Evolutionary conservation across 2,329 filamentous ascomycete species (phyloP).

Genomic region (Scedosporium aurantiacum): DNA sequence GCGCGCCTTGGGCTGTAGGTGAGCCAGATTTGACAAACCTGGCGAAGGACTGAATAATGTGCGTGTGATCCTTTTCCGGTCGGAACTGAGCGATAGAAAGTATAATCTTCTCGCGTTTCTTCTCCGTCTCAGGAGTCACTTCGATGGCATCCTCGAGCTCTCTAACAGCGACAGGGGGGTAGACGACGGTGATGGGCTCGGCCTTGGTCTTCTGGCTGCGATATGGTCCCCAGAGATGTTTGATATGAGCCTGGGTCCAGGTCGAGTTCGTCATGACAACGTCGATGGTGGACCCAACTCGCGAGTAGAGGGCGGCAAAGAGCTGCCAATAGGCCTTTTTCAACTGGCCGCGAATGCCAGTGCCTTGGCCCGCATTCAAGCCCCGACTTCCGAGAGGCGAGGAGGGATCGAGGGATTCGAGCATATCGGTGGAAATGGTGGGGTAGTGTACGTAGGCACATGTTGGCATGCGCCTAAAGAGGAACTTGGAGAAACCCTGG

Average conservation of each 20-base stretch:
- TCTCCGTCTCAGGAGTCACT: conserved; percentile 58
- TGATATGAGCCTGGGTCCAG: conserved; percentile 83
- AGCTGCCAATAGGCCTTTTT: conserved; percentile 81
- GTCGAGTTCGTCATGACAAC: conserved; percentile 96
- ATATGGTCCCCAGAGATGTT: conserved; percentile 62
- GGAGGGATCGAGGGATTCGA: conserved; percentile 62
- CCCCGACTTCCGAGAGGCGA: conserved; percentile 51
- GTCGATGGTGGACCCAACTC: conserved; percentile 73
- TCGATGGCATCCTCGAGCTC: conserved; percentile 68
- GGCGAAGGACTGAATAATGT: conserved; percentile 77
- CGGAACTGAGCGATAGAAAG: conserved; percentile 97
- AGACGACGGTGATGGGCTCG: conserved; percentile 62
- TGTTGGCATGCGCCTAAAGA: conserved; percentile 73
- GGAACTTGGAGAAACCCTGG: conserved; percentile 66
- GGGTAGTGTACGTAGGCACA: conserved; percentile 96
- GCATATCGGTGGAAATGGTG: conserved; percentile 97
- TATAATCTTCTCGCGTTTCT: conserved; percentile 57
- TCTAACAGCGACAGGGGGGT: conserved; percentile 82
- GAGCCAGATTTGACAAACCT: conserved; percentile 51
- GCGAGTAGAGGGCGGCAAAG: conserved; percentile 74
- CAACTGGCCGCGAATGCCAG: conserved; percentile 54
- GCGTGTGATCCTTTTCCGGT: conserved; percentile 89
- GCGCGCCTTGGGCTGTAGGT: conserved; percentile 42
- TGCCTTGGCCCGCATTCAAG: conserved; percentile 73
- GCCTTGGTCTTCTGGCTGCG: conserved; percentile 30